phyloP scores from a whole-genome alignment of 1,284 basidiomycete genomes.

The Thecaphora thlaspeos region DNA sequence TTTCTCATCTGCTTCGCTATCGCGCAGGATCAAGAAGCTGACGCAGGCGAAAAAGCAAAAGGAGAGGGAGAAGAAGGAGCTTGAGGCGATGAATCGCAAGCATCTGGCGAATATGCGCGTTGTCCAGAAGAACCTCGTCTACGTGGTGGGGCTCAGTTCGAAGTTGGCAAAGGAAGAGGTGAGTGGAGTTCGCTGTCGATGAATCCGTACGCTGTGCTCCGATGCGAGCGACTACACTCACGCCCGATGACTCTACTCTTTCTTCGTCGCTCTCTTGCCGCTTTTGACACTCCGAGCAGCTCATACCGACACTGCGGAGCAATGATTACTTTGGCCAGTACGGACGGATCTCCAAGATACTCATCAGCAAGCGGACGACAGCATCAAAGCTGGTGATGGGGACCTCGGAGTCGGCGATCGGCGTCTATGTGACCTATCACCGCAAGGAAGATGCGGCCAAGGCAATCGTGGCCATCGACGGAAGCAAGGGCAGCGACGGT shows the following conservation, averaged over 20 bases:
- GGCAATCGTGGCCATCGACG: conserved; percentile 89
- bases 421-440: conserved; percentile 94
- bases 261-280: neutral
- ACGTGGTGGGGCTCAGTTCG: conserved; percentile 89
- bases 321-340: conserved; percentile 98
- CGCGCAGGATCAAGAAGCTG: conserved; percentile 84
- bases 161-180: conserved; percentile 94
- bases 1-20: conserved; percentile 10
- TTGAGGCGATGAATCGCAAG: conserved; percentile 81
- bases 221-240: too few species aligned
- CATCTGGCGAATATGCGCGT: conserved; percentile 91
- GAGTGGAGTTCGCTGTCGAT: conserved; percentile 43
- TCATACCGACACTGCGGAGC: conserved; percentile 88
- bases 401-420: conserved; percentile 72
- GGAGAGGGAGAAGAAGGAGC: conserved; percentile 92
- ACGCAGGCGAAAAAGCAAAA: conserved; percentile 94
- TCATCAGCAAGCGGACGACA: conserved; percentile 83
- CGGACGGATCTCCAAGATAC: conserved; percentile 93
- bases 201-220: too few species aligned
- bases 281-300: conserved; percentile 65
- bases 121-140: conserved; percentile 93
- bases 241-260: too few species aligned
- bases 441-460: conserved; percentile 91
- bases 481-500: conserved; percentile 64
- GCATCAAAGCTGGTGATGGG: conserved; percentile 63